Evolutionary conservation across 2,329 filamentous ascomycete genomes (phyloP).

Genomic region (Lecanosticta acicola): DNA sequence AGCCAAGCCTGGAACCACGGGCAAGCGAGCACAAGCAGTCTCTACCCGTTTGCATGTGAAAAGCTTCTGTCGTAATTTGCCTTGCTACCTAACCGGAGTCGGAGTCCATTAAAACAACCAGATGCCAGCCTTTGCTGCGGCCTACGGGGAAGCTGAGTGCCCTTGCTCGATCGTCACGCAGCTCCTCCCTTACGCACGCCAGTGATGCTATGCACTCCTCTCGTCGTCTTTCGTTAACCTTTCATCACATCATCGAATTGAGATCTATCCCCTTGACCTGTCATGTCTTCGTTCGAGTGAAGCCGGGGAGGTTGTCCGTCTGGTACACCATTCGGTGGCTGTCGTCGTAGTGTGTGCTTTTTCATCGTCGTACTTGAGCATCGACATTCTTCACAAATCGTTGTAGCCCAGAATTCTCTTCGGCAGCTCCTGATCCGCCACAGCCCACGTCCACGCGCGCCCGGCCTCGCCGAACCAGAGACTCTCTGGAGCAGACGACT

Average conservation of each 20-base stretch:
- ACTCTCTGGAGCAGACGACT: constrained; percentile 45
- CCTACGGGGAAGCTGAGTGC: background rate
- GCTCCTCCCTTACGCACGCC: background rate
- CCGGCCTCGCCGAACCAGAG: constrained; percentile 43
- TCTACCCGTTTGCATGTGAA: background rate
- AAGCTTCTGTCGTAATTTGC: background rate
- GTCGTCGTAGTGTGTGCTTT: background rate
- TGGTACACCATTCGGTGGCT: too few relatives aligned
- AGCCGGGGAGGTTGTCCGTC: too few relatives aligned
- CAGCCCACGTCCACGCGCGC: constrained; percentile 42
- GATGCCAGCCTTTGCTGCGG: background rate
- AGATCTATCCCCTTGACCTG: too few relatives aligned
- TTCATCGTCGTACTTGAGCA: background rate
- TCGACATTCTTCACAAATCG: constrained; percentile 36
- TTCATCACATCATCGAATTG: background rate
- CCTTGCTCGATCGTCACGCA: background rate
- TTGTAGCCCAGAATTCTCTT: constrained; percentile 48
- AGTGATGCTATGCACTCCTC: background rate
- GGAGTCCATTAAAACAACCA: background rate
- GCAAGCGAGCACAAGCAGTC: too few relatives aligned
- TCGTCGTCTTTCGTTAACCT: background rate
- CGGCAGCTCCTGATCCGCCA: constrained; percentile 39
- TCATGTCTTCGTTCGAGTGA: too few relatives aligned
- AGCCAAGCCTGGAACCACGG: too few relatives aligned
- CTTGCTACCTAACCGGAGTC: background rate